These are phyloP conservation scores for Arthrobotrys musiformis DNA, from an alignment of 2,329 filamentous ascomycete genomes.

Conservation along the genomic window DNA sequence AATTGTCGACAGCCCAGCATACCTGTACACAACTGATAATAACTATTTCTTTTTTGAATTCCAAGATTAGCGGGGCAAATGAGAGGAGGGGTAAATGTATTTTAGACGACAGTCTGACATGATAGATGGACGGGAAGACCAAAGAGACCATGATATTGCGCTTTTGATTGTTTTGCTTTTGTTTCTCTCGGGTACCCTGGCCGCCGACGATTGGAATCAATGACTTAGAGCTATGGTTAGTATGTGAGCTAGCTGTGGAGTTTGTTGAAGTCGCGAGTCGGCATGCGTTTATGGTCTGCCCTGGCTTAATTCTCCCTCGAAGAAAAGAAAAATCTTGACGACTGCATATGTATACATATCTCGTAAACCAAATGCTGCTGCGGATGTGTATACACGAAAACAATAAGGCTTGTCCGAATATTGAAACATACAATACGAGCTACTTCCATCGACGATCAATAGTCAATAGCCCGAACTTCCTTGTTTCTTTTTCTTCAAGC, in stretches of 20 bases:
- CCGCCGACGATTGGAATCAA: not conserved
- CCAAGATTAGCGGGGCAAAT: not conserved
- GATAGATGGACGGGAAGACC: not conserved
- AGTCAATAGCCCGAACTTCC: not conserved
- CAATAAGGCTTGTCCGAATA: constrained; percentile 1
- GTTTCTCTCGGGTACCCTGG: constrained; percentile 3
- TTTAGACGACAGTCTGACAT: not conserved
- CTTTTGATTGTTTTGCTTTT: constrained; percentile 3
- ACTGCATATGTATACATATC: too few species aligned
- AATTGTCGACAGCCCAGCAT: too few species aligned
- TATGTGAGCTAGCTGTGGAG: too few species aligned
- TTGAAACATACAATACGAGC: constrained; percentile 39
- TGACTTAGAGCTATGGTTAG: too few species aligned
- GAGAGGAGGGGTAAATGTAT: not conserved
- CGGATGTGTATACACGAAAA: too few species aligned
- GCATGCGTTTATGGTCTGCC: constrained; percentile 18
- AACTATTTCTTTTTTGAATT: not conserved
- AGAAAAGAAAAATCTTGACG: not conserved
- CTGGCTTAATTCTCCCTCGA: not conserved
- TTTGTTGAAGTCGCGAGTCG: constrained; percentile 31
- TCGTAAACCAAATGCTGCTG: too few species aligned
- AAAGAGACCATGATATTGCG: not conserved
- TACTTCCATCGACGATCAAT: not conserved
- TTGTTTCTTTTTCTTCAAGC: not conserved
- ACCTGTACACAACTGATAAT: not conserved